Conservation (phyloP, 106 monocot species). For the Phalaenopsis equestris region DNA sequence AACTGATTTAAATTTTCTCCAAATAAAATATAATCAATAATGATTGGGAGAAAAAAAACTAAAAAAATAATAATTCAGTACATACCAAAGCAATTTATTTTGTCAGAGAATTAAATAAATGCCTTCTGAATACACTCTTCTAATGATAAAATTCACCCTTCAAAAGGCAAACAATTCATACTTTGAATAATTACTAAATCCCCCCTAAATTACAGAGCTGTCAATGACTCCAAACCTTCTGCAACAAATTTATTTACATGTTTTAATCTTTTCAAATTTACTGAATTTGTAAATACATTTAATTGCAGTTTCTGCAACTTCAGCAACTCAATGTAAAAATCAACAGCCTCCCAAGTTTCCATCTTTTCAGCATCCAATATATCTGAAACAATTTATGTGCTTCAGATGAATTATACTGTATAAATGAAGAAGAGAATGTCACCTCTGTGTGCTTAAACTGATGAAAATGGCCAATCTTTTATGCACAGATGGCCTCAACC, state of each 20-base stretch:
- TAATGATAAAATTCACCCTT: background rate
- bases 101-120: background rate
- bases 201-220: background rate
- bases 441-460: background rate
- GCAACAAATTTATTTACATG: background rate
- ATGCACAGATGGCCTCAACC: slow-evolving; percentile 45
- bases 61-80: background rate
- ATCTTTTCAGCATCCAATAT: background rate
- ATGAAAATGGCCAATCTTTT: background rate
- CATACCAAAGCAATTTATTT: background rate
- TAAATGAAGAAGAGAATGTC: slow-evolving; percentile 6
- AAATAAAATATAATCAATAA: background rate
- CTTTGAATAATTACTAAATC: background rate
- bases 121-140: background rate
- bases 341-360: background rate
- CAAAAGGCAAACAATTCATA: background rate
- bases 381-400: background rate
- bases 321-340: background rate
- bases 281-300: background rate
- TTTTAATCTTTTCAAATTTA: slow-evolving; percentile 1
- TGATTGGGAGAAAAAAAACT: background rate
- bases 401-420: background rate
- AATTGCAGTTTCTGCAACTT: slow-evolving; percentile 8
- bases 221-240: background rate
- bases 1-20: too few relatives aligned